Evolutionary conservation across 2,329 filamentous ascomycete species (phyloP), one percentile per base, ranked within the genome.

Genomic region (Fusarium napiforme): DNA sequence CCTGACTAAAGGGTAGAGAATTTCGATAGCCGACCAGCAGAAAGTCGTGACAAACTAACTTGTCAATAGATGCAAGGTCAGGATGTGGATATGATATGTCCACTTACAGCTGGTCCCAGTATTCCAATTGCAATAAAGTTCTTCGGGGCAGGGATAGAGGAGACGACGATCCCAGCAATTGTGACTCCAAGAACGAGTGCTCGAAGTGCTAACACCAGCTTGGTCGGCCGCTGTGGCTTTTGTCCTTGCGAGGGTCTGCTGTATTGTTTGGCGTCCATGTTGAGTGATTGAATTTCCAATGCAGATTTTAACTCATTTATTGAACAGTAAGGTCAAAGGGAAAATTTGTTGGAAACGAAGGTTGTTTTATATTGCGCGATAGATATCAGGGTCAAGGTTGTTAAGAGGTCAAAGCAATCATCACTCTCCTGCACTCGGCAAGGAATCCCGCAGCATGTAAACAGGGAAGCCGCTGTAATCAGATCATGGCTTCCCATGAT

Each of bases 251-350:
- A 23, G 9, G 30, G 16, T 19, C 30, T 34, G 30, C 30, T 36
- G 9, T 52, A 23, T 23, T 52, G 23, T 12, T 52, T 23, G 21
- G 30, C 16, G 3, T 52, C 30, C 47, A 52, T 52, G 4, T 26
- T 52, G 5, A 19, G 2, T 4, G 7, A 18, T 9, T 50, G 10
- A 3, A 14, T 49, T 5, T 11, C 12, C 2, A 7, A 12, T 3
- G 11, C 16, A 23, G 6, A 5, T 10, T 19, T 8, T 3, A 9
- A 5, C 7, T 19, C 11, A 0, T 34, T 5, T 23, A 3, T 5
- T 28, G 0, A 9, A 47, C 11, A 30, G 10, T n/a, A 21, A 16
- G 45, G 11, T 4, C 15, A 23, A 8, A 32, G 11, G 16, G 5
- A 10, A 9, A 15, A 23, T 9, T 49, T 23, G 5, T 9, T 7